Evolutionary conservation across 2,329 filamentous ascomycete species (phyloP).

Genomic region (Pleomassaria siparia): DNA sequence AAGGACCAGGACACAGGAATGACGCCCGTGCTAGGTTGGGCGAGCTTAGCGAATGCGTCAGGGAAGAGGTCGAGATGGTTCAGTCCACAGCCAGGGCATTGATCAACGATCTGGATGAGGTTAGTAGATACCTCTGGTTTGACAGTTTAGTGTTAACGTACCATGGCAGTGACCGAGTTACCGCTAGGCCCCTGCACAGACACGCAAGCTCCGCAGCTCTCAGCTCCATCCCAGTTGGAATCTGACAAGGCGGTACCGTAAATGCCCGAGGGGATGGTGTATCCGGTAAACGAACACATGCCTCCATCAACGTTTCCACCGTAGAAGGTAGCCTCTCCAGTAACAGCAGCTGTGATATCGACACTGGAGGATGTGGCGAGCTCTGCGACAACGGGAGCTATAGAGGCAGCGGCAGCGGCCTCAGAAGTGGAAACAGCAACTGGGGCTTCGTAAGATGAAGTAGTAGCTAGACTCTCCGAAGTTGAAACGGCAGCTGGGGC

Average conservation of each 20-base stretch:
- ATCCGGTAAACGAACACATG: slow-evolving; percentile 64
- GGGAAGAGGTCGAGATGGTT: slow-evolving; percentile 61
- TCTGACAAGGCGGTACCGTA: slow-evolving; percentile 65
- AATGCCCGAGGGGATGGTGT: slow-evolving; percentile 61
- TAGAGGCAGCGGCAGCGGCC: slow-evolving; percentile 12
- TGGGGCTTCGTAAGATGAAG: slow-evolving; percentile 1
- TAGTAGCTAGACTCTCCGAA: not conserved
- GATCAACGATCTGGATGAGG: slow-evolving; percentile 52
- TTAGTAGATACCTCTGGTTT: not conserved
- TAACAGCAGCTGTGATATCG: slow-evolving; percentile 13
- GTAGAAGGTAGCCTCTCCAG: slow-evolving; percentile 41
- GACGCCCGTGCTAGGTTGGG: slow-evolving; percentile 48
- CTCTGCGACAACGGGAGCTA: slow-evolving; percentile 1
- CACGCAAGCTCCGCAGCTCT: slow-evolving; percentile 64
- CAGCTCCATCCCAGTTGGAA: slow-evolving; percentile 57
- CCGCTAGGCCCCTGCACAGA: slow-evolving; percentile 60
- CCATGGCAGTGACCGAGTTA: slow-evolving; percentile 65
- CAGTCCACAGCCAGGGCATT: slow-evolving; percentile 57
- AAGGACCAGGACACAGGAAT: slow-evolving; percentile 55
- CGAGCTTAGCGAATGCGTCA: slow-evolving; percentile 53
- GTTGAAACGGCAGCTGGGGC: slow-evolving; percentile 2
- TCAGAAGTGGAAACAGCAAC: not conserved
- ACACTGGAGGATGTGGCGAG: slow-evolving; percentile 1
- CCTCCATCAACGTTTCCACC: slow-evolving; percentile 55
- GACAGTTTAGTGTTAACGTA: slow-evolving; percentile 33